Evolutionary conservation across 306 rosid species (phyloP).

Genomic region (Hippophae tibetana): DNA sequence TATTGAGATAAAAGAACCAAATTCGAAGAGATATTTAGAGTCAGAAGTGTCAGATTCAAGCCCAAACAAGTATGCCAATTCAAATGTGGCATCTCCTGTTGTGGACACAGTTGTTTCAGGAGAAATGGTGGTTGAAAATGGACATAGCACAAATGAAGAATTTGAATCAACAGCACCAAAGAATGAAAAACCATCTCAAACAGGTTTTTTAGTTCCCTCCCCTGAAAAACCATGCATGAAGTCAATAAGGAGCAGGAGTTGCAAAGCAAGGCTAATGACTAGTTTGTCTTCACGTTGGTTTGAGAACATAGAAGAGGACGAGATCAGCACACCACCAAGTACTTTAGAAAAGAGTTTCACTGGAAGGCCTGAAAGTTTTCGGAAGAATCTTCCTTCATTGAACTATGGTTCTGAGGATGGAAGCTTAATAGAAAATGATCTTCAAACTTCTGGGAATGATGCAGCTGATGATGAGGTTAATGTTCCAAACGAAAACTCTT

Average conservation of each 20-base stretch:
- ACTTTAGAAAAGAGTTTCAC: conserved; percentile 45
- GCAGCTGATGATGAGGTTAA: conserved; percentile 23
- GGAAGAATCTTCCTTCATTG: conserved; percentile 36
- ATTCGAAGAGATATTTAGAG: conserved; percentile 24
- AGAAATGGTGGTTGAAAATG: conserved; percentile 29
- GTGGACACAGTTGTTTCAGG: conserved; percentile 33
- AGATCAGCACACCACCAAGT: conserved; percentile 42
- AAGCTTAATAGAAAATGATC: conserved; percentile 26
- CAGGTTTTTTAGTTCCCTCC: conserved; percentile 34
- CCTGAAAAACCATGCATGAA: conserved; percentile 32
- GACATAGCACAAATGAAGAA: conserved; percentile 26
- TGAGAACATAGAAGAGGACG: conserved; percentile 38
- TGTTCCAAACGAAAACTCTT: conserved; percentile 24
- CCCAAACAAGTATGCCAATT: conserved; percentile 32
- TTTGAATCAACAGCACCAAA: conserved; percentile 26
- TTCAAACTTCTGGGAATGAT: conserved; percentile 27
- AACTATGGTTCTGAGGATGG: conserved; percentile 28
- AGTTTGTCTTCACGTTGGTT: conserved; percentile 39
- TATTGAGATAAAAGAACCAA: conserved; percentile 50
- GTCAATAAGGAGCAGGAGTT: conserved; percentile 63
- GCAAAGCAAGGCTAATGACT: conserved; percentile 56
- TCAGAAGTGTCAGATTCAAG: conserved; percentile 34
- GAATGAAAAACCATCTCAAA: conserved; percentile 30
- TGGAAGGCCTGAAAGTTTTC: conserved; percentile 59
- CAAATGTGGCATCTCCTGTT: conserved; percentile 40